Base-by-base conservation (phyloP, 2,329 filamentous ascomycete species). In the Fusarium setosum region DNA sequence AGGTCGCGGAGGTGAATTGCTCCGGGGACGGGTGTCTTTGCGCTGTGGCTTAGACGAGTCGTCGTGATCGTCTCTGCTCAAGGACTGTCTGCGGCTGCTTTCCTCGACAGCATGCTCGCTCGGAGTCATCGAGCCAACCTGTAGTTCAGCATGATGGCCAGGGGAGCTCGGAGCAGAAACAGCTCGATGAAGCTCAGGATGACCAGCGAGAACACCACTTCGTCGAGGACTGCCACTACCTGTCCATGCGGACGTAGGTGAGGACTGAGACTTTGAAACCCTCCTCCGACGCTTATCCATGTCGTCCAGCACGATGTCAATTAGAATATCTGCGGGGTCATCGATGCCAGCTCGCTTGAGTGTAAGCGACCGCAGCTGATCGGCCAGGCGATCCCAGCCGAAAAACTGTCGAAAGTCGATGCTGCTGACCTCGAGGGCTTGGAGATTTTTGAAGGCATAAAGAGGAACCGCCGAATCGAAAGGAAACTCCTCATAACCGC, bases 371-470 rank as follows among this genome's bases (percentile, higher is more conserved):
- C 94, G 90, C 64, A 99, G 82, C 77, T 97, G 94, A 75, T 99
- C 96, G 9, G 96, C 92, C 56, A 98, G 81, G 59, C 92, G 89
- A 76, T 99, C 95, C 96, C 96, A 99, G 58, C 96, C 96, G 79
- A 94, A 97, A 80, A 98, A 97, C 72, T 97, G 94, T 63, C 96
- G 89, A 75, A 97, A 97, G 78, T 99, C 96, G 75, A 98, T 91
- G 79, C 96, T 94, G 80, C 91, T 94, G 52, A 99, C 92, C 77
- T 99, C 96, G 66, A 99, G 84, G 20, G 93, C 92, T 79, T 95
- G 95, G 53, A 98, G 83, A 71, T 98, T 99, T 81, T 99, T 98
- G 86, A 99, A 98, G 9, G 92, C 92, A 77, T 97, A 91, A n/a
- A 99, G 84, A 18, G 96, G 96, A 26, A 99, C 96, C 18, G 96